phyloP scores from a whole-genome alignment of 495 filamentous ascomycete genomes.

The Penicillium psychrofluorescens region DNA sequence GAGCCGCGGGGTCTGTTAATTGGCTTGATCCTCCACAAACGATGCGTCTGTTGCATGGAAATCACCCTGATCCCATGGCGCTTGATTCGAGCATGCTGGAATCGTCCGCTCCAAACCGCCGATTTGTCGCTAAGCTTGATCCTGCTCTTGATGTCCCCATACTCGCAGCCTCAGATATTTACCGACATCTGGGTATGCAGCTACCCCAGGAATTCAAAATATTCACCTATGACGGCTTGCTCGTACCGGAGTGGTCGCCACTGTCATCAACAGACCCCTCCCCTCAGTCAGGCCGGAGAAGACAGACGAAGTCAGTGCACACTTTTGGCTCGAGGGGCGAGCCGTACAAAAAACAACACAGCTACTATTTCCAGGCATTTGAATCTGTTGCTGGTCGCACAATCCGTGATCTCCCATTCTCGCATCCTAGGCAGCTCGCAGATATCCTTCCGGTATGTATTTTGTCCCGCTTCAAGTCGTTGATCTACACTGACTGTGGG shows the following conservation, averaged over 20 bases:
- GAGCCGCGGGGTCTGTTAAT: conserved; percentile 22
- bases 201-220: conserved; percentile 47
- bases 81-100: conserved; percentile 39
- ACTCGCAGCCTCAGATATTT: conserved; percentile 58
- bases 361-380: conserved; percentile 62
- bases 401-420: conserved; percentile 69
- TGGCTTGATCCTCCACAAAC: conserved; percentile 48
- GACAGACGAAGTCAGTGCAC: conserved; percentile 26
- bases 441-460: conserved; percentile 57
- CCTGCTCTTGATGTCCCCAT: conserved; percentile 74
- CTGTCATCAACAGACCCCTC: conserved; percentile 15
- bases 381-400: conserved; percentile 62
- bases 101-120: conserved; percentile 56
- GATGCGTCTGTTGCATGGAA: conserved; percentile 26
- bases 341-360: conserved; percentile 45
- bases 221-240: conserved; percentile 59
- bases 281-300: conserved; percentile 20
- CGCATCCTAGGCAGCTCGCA: conserved; percentile 78
- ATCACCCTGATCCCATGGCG: conserved; percentile 37
- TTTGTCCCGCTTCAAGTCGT: not conserved
- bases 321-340: conserved; percentile 30
- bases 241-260: conserved; percentile 45
- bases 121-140: conserved; percentile 77
- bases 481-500: conserved; percentile 1
- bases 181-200: conserved; percentile 51